Conservation (phyloP, 306 rosid genomes). For the Echinosophora koreensis region DNA sequence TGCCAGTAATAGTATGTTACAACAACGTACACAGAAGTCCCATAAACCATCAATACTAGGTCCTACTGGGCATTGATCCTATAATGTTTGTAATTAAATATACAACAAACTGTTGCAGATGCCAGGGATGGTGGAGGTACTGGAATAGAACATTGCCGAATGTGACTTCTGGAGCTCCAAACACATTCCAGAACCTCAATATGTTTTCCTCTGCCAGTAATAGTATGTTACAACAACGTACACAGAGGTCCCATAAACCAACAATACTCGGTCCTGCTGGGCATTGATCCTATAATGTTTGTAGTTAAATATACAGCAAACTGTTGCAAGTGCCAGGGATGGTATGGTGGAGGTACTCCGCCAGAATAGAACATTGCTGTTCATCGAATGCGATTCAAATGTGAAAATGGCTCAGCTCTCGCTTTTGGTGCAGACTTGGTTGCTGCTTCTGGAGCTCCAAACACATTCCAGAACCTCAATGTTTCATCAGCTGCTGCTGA, state of each 20-base stretch:
- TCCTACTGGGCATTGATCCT: not conserved
- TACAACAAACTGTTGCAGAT: constrained; percentile 18
- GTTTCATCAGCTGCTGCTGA: constrained; percentile 73
- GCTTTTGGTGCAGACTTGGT: constrained; percentile 56
- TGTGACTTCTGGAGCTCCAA: constrained; percentile 60
- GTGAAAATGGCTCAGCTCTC: constrained; percentile 57
- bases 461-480: constrained; percentile 67
- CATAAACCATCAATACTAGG: not conserved
- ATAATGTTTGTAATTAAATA: not conserved
- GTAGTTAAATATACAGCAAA: not conserved
- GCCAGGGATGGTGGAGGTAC: not conserved
- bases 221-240: constrained; percentile 25
- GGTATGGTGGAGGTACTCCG: not conserved
- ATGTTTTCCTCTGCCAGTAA: constrained; percentile 15
- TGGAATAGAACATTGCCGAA: too few species aligned
- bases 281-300: not conserved
- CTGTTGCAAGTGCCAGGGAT: not conserved
- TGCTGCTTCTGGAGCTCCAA: constrained; percentile 62
- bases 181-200: constrained; percentile 67
- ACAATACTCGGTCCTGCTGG: not conserved
- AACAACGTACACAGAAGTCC: constrained; percentile 11
- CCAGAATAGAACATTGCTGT: not conserved
- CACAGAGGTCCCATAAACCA: not conserved
- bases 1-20: not conserved
- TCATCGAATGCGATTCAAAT: constrained; percentile 54